Evolutionary conservation across 1,284 basidiomycete species (phyloP).

Genomic region (Rhodotorula glutinis): DNA sequence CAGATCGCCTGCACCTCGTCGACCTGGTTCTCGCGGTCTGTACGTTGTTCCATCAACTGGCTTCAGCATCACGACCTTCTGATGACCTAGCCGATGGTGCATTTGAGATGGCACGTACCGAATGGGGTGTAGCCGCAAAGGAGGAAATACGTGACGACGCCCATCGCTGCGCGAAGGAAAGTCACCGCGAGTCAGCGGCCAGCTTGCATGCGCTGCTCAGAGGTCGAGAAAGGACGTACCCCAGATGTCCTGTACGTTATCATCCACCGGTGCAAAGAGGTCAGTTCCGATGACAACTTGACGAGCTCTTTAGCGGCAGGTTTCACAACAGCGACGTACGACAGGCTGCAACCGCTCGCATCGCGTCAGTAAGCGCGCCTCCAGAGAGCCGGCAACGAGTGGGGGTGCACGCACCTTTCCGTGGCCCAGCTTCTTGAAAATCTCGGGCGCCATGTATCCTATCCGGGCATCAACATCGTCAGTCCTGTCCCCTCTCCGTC

Average conservation of each 20-base stretch:
- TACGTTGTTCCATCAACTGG: too few relatives aligned
- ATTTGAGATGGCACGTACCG: slow-evolving; percentile 1
- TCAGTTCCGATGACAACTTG: too few relatives aligned
- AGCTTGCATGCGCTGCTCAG: not conserved
- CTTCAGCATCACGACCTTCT: not conserved
- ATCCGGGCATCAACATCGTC: slow-evolving; percentile 4
- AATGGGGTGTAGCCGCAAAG: slow-evolving; percentile 74
- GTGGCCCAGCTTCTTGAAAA: slow-evolving; percentile 94
- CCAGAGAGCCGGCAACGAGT: not conserved
- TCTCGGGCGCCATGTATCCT: slow-evolving; percentile 90
- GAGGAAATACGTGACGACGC: slow-evolving; percentile 85
- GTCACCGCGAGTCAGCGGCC: not conserved
- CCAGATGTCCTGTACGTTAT: slow-evolving; percentile 51
- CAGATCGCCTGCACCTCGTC: slow-evolving; percentile 71
- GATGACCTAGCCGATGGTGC: too few relatives aligned
- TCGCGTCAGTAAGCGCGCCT: not conserved
- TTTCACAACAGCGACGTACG: not conserved
- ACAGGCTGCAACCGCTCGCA: not conserved
- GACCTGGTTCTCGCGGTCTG: slow-evolving; percentile 63
- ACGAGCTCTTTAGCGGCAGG: too few relatives aligned
- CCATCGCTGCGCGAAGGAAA: slow-evolving; percentile 62
- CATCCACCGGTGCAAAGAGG: too few relatives aligned
- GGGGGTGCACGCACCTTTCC: slow-evolving; percentile 60
- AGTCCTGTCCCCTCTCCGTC: too few relatives aligned
- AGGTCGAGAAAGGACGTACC: not conserved